A percentile compares a stretch with the other conserved stretches of the same genome.
Conservation (phyloP, 306 rosid species). For the Luffa aegyptiaca region DNA sequence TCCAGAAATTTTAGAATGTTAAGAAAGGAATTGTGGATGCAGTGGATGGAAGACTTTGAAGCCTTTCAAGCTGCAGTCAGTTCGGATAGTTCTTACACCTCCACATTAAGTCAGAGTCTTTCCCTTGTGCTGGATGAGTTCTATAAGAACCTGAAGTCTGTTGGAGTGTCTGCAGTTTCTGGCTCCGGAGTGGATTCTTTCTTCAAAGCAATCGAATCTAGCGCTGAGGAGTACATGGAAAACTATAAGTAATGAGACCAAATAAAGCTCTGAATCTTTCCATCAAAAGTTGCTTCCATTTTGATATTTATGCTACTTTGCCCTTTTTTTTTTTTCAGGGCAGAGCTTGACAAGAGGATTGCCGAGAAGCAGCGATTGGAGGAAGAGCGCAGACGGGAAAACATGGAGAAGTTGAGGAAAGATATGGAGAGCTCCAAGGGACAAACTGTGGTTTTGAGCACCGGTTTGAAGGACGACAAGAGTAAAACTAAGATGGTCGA, state of each 20-base stretch:
- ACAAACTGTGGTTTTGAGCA: conserved; percentile 62
- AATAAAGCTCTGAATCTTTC: not conserved
- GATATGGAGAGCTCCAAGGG: conserved; percentile 65
- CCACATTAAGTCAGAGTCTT: conserved; percentile 61
- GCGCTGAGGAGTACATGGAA: conserved; percentile 74
- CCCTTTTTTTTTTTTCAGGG: conserved; percentile 29
- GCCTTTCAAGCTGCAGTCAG: conserved; percentile 58
- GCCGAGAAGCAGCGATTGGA: conserved; percentile 69
- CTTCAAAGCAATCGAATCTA: conserved; percentile 58
- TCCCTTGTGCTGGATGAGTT: conserved; percentile 71
- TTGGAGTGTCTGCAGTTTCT: conserved; percentile 74
- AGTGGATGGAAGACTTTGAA: conserved; percentile 96
- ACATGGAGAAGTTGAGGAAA: conserved; percentile 59
- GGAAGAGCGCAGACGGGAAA: conserved; percentile 62
- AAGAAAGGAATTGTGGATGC: conserved; percentile 16
- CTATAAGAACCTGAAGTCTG: conserved; percentile 64
- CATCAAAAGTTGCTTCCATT: not conserved
- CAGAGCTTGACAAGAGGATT: conserved; percentile 72
- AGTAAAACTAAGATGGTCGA: conserved; percentile 35
- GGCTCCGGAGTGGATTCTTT: conserved; percentile 71
- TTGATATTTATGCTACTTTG: not conserved
- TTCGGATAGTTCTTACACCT: conserved; percentile 45
- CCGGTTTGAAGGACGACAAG: conserved; percentile 47
- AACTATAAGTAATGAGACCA: conserved; percentile 40
- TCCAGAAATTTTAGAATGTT: conserved; percentile 1